A percentile compares a stretch with the other conserved stretches of the same genome.
Conservation (phyloP, 1,139 yeast genomes). For the Lodderomyces theae region DNA sequence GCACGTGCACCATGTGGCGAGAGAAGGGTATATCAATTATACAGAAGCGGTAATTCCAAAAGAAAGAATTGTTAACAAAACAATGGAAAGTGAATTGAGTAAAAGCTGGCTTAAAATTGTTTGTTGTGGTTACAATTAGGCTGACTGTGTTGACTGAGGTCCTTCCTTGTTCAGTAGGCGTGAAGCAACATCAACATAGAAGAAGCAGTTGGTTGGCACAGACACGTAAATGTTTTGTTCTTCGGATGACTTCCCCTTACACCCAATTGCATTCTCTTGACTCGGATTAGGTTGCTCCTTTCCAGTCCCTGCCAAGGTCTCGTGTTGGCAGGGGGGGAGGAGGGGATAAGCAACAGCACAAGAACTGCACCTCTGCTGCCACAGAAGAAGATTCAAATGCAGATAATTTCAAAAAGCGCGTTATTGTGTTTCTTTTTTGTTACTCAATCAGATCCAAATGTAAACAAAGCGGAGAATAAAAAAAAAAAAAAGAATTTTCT, state of each 20-base stretch:
- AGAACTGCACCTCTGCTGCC: too few relatives aligned
- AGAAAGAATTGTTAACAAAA: neutral
- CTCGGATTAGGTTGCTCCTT: too few relatives aligned
- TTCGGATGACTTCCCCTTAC: neutral
- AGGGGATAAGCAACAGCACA: neutral
- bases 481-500: too few relatives aligned
- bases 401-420: slow-evolving; percentile 2
- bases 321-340: neutral
- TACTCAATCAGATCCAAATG: neutral
- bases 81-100: neutral
- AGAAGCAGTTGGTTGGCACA: neutral
- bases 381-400: too few relatives aligned
- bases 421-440: neutral
- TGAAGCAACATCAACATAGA: neutral
- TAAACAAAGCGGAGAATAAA: neutral
- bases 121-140: neutral
- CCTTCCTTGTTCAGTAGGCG: too few relatives aligned
- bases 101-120: neutral
- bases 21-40: neutral
- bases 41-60: neutral
- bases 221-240: neutral
- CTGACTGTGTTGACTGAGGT: too few relatives aligned
- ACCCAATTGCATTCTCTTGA: too few relatives aligned
- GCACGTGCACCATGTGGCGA: too few relatives aligned
- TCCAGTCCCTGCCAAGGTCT: neutral